Evolutionary conservation across 176 grass and related monocot species (phyloP).

Genomic region (Pharus latifolius): DNA sequence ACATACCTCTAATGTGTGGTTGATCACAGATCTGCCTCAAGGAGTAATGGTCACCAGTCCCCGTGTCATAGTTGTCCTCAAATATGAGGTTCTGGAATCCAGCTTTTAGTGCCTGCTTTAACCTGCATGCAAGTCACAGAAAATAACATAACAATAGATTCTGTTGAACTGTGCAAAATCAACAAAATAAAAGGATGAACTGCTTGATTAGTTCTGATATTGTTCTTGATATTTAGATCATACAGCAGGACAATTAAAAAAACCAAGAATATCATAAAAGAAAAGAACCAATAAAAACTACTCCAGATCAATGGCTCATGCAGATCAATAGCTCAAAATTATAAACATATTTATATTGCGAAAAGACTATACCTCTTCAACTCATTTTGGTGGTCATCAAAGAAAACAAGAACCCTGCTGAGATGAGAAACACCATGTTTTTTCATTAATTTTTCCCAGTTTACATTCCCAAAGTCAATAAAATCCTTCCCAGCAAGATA

Average conservation of each 20-base stretch:
- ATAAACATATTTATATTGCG: neutral
- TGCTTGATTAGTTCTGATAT: neutral
- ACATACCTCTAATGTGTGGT: slow-evolving; percentile 69
- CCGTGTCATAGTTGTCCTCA: slow-evolving; percentile 97
- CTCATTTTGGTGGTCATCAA: slow-evolving; percentile 94
- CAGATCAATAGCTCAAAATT: neutral
- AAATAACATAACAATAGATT: neutral
- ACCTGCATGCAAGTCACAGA: slow-evolving; percentile 3
- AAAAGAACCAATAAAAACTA: neutral
- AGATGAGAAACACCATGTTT: slow-evolving; percentile 72
- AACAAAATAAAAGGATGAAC: neutral
- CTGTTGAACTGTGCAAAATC: neutral
- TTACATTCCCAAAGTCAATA: slow-evolving; percentile 69
- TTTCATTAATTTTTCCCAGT: slow-evolving; percentile 56
- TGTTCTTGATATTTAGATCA: neutral
- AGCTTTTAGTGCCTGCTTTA: slow-evolving; percentile 60
- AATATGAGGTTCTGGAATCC: slow-evolving; percentile 86
- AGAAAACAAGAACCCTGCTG: slow-evolving; percentile 76
- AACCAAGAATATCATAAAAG: neutral
- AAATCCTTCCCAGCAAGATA: slow-evolving; percentile 85
- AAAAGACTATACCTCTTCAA: slow-evolving; percentile 51
- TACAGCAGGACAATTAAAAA: neutral
- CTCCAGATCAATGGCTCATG: too few species aligned
- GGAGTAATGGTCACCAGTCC: slow-evolving; percentile 91
- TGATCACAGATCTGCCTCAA: slow-evolving; percentile 91